A percentile compares a stretch with the other conserved stretches of the same genome.
phyloP scores from a whole-genome alignment of 805 yeast genomes.

The Torulaspora indica region DNA sequence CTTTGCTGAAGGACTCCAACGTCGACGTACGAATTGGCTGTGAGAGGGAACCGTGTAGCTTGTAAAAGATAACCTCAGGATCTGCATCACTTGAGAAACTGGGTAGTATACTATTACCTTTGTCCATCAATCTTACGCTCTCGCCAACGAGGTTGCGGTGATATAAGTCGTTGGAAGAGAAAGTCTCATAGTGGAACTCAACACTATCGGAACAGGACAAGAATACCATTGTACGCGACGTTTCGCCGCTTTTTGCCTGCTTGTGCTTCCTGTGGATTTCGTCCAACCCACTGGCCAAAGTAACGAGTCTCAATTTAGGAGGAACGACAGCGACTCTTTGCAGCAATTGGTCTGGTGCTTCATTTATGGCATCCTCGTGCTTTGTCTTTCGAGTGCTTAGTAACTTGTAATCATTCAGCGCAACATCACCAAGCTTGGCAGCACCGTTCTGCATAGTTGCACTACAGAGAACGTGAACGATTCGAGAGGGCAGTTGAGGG shows the following conservation, averaged over 20 bases:
- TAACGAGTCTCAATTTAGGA: constrained; percentile 82
- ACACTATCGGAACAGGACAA: constrained; percentile 96
- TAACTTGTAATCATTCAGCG: constrained; percentile 70
- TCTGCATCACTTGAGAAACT: constrained; percentile 34
- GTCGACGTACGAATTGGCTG: constrained; percentile 83
- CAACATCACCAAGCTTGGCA: constrained; percentile 70
- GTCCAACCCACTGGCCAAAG: constrained; percentile 64
- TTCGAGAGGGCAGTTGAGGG: constrained; percentile 58
- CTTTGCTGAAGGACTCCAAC: constrained; percentile 51
- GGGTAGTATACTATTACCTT: constrained; percentile 31
- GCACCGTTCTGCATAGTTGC: constrained; percentile 88
- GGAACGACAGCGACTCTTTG: constrained; percentile 85
- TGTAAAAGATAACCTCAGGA: constrained; percentile 49
- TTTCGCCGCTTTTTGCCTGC: constrained; percentile 13
- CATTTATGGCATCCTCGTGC: constrained; percentile 23
- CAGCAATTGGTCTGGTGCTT: constrained; percentile 86
- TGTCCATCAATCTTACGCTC: constrained; percentile 32
- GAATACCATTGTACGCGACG: constrained; percentile 70
- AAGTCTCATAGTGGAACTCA: constrained; percentile 78
- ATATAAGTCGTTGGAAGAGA: constrained; percentile 51
- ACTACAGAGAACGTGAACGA: constrained; percentile 83
- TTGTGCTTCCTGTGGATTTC: constrained; percentile 38
- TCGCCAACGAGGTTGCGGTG: constrained; percentile 35
- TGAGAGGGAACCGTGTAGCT: constrained; percentile 85
- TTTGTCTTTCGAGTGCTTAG: constrained; percentile 40